phyloP scores from a whole-genome alignment of 2,329 filamentous ascomycete species.

The Dactylellina leptospora region DNA sequence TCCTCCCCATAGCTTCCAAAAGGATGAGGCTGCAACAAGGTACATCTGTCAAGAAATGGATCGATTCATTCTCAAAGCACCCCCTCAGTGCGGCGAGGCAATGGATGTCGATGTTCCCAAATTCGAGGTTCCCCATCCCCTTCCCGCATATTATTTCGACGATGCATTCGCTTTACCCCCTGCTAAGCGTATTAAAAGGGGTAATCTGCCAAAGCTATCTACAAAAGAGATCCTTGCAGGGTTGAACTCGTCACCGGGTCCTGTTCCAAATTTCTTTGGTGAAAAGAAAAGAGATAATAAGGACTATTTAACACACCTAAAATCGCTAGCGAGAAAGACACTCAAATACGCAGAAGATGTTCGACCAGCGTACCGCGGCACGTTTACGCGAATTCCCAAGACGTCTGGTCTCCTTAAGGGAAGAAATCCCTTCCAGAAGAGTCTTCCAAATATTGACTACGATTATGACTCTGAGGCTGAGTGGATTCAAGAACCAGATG shows the following conservation, averaged over 20 bases:
- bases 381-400: conserved; percentile 70
- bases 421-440: conserved; percentile 66
- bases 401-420: conserved; percentile 63
- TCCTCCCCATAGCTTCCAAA: conserved; percentile 64
- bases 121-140: background rate
- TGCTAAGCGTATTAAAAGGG: conserved; percentile 51
- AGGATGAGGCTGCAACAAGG: conserved; percentile 63
- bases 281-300: conserved; percentile 48
- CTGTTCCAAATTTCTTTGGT: conserved; percentile 39
- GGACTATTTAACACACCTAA: conserved; percentile 62
- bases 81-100: conserved; percentile 9
- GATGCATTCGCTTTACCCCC: conserved; percentile 58
- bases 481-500: conserved; percentile 77
- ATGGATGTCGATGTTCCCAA: conserved; percentile 44
- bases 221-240: conserved; percentile 71
- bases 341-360: conserved; percentile 72
- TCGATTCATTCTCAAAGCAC: conserved; percentile 8
- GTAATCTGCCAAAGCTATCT: conserved; percentile 57
- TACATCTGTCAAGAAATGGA: conserved; percentile 58
- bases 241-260: conserved; percentile 59
- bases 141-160: conserved; percentile 60
- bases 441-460: conserved; percentile 74
- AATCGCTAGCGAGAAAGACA: conserved; percentile 70
- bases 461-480: conserved; percentile 88
- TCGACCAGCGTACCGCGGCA: conserved; percentile 76